Evolutionary conservation across 345 rosid genomes (phyloP), one percentile per base, ranked within the genome.

Genomic region (Citrus cavaleriei): DNA sequence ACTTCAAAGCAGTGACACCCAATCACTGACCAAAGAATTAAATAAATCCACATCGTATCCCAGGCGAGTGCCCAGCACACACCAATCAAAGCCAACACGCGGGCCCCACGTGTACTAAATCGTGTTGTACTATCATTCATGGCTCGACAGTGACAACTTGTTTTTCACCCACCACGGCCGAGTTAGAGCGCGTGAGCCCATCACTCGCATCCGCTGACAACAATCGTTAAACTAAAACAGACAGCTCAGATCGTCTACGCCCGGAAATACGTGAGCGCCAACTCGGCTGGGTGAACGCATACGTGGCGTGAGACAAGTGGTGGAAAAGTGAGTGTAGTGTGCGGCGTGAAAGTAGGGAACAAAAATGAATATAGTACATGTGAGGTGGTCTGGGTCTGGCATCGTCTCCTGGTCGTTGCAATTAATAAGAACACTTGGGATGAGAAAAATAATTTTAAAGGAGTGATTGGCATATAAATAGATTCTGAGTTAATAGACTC

Each of bases 21-120:
- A 85, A 81, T 85, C 77, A 77, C 79, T 80, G 81, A 68, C 78
- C 71, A 30, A 78, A 74, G 73, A 80, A 82, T 82, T 82, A 46
- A 79, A 57, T 16, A 77, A 77, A 34, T 55, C 79, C 79, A 75
- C 87, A 74, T 86, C 81, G 67, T 59, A 27, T 58, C 10, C 24
- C 2, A 19, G 21, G 82, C 80, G 74, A 65, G 62, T 77, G 76
- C 6, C 3, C 1, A 0, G 6, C 82, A 80, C 85, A 2, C 10
- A 14, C 83, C 79, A 81, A 83, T 61, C 78, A 68, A 6, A 65
- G 1, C 79, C 76, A 79, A 35, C 70, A 16, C 0, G 30, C 68
- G 77, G 79, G 35, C 42, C 81, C 72, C 3, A 3, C 21, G 2
- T 59, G 74, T 68, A 18, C 75, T 59, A 64, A 78, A 65, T 66